Evolutionary conservation across 2,329 filamentous ascomycete genomes (phyloP).

Genomic region (Herpotrichia juniperi): DNA sequence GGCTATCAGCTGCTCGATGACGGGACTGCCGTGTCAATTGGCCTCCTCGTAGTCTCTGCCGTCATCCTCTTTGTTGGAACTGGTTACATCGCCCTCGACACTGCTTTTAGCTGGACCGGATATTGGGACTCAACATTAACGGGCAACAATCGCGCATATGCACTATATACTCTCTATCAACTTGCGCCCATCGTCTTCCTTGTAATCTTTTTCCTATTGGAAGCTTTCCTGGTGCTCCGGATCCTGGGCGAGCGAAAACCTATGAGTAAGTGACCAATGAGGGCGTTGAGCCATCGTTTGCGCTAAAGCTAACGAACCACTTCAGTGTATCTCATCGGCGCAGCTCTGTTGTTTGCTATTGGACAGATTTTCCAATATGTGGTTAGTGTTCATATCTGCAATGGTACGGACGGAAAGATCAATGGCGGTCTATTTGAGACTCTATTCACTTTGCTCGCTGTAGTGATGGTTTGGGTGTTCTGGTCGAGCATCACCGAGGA

Average conservation of each 20-base stretch:
- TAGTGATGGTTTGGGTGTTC: slow-evolving; percentile 88
- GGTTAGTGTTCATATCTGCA: slow-evolving; percentile 88
- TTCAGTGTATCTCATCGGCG: slow-evolving; percentile 73
- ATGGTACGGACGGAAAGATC: slow-evolving; percentile 81
- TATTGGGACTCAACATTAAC: slow-evolving; percentile 67
- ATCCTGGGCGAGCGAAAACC: slow-evolving; percentile 87
- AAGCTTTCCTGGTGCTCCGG: slow-evolving; percentile 80
- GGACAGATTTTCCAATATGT: slow-evolving; percentile 97
- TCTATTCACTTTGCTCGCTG: slow-evolving; percentile 84
- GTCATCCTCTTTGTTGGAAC: slow-evolving; percentile 81
- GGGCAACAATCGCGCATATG: slow-evolving; percentile 70
- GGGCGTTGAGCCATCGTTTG: not conserved
- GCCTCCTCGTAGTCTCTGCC: slow-evolving; percentile 74
- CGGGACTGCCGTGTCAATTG: slow-evolving; percentile 83
- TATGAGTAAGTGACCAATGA: slow-evolving; percentile 67
- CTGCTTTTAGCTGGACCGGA: slow-evolving; percentile 82
- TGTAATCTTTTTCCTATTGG: slow-evolving; percentile 83
- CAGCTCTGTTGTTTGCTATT: slow-evolving; percentile 82
- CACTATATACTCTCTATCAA: slow-evolving; percentile 93
- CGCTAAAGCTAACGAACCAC: slow-evolving; percentile 19
- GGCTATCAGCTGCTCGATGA: slow-evolving; percentile 95
- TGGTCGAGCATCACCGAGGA: slow-evolving; percentile 99
- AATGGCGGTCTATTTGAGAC: slow-evolving; percentile 94
- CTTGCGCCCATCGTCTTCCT: slow-evolving; percentile 87
- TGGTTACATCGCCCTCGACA: slow-evolving; percentile 94